Base-by-base conservation (phyloP, 164 flowering plant genomes). In the Protea cynaroides region DNA sequence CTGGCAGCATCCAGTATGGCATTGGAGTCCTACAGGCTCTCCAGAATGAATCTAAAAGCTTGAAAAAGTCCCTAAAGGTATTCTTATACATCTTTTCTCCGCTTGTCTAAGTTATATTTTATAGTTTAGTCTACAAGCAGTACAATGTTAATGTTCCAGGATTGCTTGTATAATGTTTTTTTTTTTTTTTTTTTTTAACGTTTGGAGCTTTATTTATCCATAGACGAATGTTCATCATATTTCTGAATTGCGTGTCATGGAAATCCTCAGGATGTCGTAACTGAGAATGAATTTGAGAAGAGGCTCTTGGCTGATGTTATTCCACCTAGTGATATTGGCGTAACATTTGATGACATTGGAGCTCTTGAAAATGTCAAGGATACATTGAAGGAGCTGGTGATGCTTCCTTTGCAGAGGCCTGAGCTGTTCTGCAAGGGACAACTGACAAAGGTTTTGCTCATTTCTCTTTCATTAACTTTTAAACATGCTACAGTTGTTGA, bases 261-360 rank as follows among this genome's bases (percentile, higher is more conserved):
- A 12, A 54, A 51, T 34, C 11, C 19, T 22, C 80, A 90, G 97
- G 97, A 90, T 81, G 80, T 90, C 71, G 92, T 79, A 61, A 86
- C 97, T 3, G 97, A 90, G 71, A 90, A 90, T 76, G 97, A 90
- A 69, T 90, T 90, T 73, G 95, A 90, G 82, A 90, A 90, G 66
- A 81, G 86, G 78, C 97, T 90, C 72, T 78, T 90, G 11, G 82
- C 77, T 64, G 94, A 90, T 75, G 97, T 90, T 53, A 90, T 90
- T 65, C 97, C 92, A 5, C 90, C 94, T 43, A 86, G 74, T 72
- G 97, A 88, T 63, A 90, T 90, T 76, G 95, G 92, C 65, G 97
- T 90, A 40, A 85, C 89, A 14, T 88, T 90, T 86, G 97, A 90
- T 72, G 97, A 90, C 71, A 86, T 88, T 69, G 95, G 95, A 58